These are phyloP conservation scores for Rhododendron simsii DNA, from an alignment of 148 eudicot species.

Conservation along the genomic window DNA sequence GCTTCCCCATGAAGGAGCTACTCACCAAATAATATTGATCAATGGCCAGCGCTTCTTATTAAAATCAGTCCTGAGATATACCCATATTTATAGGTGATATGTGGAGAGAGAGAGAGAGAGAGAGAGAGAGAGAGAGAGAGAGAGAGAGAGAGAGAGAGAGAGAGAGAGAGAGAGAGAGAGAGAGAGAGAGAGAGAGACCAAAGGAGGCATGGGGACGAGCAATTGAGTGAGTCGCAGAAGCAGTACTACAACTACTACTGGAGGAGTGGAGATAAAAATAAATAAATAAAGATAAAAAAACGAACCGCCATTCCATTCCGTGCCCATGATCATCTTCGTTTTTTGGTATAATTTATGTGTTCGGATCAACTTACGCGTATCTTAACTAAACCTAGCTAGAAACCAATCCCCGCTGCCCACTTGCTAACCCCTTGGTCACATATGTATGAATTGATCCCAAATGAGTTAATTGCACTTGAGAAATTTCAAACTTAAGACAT, in stretches of 20 bases:
- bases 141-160: not conserved
- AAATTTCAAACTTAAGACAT: too few species aligned
- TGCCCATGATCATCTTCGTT: not conserved
- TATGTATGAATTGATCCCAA: too few species aligned
- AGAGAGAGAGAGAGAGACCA: not conserved
- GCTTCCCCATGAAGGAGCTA: slow-evolving; percentile 28
- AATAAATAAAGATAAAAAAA: not conserved
- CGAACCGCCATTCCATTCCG: not conserved
- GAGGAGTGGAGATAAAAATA: not conserved
- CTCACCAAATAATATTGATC: slow-evolving; percentile 5
- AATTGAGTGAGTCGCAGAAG: slow-evolving; percentile 10
- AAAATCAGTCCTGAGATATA: not conserved
- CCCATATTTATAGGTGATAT: not conserved
- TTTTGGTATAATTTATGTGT: too few species aligned
- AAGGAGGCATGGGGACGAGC: slow-evolving; percentile 4
- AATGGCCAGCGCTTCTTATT: not conserved
- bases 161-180: not conserved
- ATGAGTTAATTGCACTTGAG: too few species aligned
- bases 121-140: not conserved
- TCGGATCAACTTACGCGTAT: too few species aligned
- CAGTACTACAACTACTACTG: not conserved
- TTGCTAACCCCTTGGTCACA: too few species aligned
- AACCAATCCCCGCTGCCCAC: too few species aligned
- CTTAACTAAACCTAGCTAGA: too few species aligned
- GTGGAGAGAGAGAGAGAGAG: not conserved